Evolutionary conservation across 2,329 filamentous ascomycete species (phyloP), one percentile per base, ranked within the genome.

Genomic region (Exserohilum turcica): DNA sequence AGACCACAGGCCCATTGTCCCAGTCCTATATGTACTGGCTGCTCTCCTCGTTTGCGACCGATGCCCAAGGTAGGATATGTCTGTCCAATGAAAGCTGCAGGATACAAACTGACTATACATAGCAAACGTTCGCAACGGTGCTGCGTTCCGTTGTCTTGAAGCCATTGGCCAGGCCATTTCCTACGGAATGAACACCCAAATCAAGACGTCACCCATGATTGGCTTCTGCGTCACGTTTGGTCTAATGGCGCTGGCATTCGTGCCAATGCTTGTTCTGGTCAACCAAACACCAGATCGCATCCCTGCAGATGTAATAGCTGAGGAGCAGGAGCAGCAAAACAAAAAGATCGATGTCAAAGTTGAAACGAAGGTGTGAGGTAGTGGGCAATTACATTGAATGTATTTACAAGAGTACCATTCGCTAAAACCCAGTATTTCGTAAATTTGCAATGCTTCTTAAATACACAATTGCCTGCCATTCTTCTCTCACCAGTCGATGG

Each of bases 1-100:
- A 78, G 68, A 77, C 19, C 75, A 83, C 65, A 8, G 65, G 71
- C 1, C 66, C 67, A 1, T 24, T 70, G 5, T 68, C 65, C 15
- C 66, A 68, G 42, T 67, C 62, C 13, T 70, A 70, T 43, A 70
- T 68, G 67, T 69, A 70, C 54, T 70, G 67, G 66, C 53, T 70
- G 2, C 43, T 70, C n/a, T 65, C 62, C 9, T 68, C 65, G 4
- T 70, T 69, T 27, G 66, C 66, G 3, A 68, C 67, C 2, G 62
- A 67, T 49, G 67, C 65, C 31, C 63, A 68, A 54, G 52, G 63
- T 59, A 50, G 38, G 48, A 38, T 9, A 36, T 8, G 1, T 27
- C 19, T 12, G 1, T 19, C 9, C 2, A 12, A 28, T 12, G 1
- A 18, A 1, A 13, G 16, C 13, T 32, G 10, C 28, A 6, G 7